Conservation (phyloP, 805 yeast species). For the Saturnispora sekii region DNA sequence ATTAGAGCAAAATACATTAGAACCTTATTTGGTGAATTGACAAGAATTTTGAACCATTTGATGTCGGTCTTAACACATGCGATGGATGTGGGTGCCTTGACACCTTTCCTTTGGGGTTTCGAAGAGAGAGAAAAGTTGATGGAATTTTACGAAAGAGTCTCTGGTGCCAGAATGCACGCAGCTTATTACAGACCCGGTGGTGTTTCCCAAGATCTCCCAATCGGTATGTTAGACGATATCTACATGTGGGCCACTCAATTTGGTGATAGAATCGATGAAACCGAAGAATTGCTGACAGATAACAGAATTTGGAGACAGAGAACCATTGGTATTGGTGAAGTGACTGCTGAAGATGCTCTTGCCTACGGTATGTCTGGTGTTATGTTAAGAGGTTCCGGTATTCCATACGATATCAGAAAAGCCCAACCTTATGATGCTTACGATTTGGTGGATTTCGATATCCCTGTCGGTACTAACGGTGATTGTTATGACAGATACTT, state of each 20-base stretch:
- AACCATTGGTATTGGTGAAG: conserved; percentile 69
- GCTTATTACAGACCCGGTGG: conserved; percentile 92
- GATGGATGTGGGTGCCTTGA: conserved; percentile 91
- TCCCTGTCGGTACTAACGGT: conserved; percentile 80
- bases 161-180: conserved; percentile 83
- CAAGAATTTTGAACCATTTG: conserved; percentile 73
- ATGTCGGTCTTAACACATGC: conserved; percentile 84
- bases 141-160: conserved; percentile 87
- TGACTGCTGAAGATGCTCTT: conserved; percentile 80
- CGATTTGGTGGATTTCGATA: conserved; percentile 75
- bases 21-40: conserved; percentile 79
- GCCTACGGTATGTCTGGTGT: conserved; percentile 76
- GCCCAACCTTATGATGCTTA: conserved; percentile 87
- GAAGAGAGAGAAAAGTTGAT: conserved; percentile 88
- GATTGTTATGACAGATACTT: conserved; percentile 88
- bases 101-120: conserved; percentile 90
- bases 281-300: conserved; percentile 81
- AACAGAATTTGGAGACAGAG: conserved; percentile 90
- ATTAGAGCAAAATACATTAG: conserved; percentile 77
- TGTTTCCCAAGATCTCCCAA: conserved; percentile 80
- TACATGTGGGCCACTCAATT: conserved; percentile 96
- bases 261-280: conserved; percentile 86
- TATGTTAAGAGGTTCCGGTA: conserved; percentile 86
- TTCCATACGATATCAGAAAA: conserved; percentile 79
- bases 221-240: conserved; percentile 78